These are phyloP conservation scores for Termitomyces sp. DNA, from an alignment of 768 basidiomycete species.

Conservation along the genomic window DNA sequence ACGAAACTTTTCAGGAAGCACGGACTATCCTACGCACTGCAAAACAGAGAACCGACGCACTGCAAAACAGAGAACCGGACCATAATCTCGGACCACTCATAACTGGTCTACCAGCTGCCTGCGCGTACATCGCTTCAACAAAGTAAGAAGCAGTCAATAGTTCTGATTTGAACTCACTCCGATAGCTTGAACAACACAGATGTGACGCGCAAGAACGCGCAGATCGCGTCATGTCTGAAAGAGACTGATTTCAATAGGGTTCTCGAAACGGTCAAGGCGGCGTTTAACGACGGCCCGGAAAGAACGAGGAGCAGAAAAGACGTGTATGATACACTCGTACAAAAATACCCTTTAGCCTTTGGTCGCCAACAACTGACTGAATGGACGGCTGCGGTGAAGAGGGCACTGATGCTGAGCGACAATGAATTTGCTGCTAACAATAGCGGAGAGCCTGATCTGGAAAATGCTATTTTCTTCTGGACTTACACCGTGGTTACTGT, in stretches of 20 bases:
- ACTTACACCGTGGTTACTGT: conserved; percentile 37
- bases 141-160: conserved; percentile 23
- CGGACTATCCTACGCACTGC: conserved; percentile 32
- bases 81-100: conserved; percentile 32
- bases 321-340: conserved; percentile 9
- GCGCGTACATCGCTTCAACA: conserved; percentile 47
- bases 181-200: conserved; percentile 29
- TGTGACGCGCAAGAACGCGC: conserved; percentile 25
- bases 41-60: too few relatives aligned
- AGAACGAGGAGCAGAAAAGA: conserved; percentile 7
- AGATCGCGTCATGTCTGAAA: conserved; percentile 24
- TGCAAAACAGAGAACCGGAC: conserved; percentile 38
- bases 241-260: conserved; percentile 1
- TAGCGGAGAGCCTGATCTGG: conserved; percentile 22
- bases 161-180: neutral
- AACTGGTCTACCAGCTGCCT: conserved; percentile 44
- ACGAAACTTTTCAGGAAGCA: conserved; percentile 31
- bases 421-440: conserved; percentile 15
- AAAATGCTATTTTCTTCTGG: conserved; percentile 45
- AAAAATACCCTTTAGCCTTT: conserved; percentile 2
- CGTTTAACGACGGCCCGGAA: neutral
- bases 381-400: conserved; percentile 33
- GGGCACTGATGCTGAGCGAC: conserved; percentile 22
- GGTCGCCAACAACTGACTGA: conserved; percentile 16
- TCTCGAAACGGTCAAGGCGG: neutral